Percentiles rank a stretch among this genome's conserved stretches.
Conservation (phyloP, 345 rosid genomes). For the Moricandia moricandioides region DNA sequence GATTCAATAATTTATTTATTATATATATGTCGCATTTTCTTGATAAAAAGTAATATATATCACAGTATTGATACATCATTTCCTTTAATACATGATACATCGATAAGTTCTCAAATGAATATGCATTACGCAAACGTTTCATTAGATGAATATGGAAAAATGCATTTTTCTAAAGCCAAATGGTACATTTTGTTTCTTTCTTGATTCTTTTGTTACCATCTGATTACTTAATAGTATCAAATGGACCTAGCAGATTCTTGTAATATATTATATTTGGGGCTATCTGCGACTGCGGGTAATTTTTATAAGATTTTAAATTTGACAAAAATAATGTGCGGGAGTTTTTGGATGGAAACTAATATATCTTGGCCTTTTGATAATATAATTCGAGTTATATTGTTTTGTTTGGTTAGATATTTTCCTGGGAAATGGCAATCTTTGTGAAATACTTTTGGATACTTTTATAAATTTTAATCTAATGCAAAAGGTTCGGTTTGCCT, state of each 20-base stretch:
- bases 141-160: slow-evolving; percentile 20
- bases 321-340: slow-evolving; percentile 4
- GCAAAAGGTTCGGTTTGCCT: slow-evolving; percentile 19
- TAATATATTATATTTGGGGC: slow-evolving; percentile 19
- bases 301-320: slow-evolving; percentile 7
- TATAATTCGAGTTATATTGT: background rate
- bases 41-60: background rate
- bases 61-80: slow-evolving; percentile 3
- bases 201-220: slow-evolving; percentile 16
- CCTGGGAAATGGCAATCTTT: background rate
- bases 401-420: background rate
- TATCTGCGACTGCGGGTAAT: slow-evolving; percentile 6
- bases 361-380: background rate
- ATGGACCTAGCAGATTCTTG: slow-evolving; percentile 34
- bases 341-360: slow-evolving; percentile 17
- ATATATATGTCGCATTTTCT: background rate
- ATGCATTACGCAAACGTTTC: background rate
- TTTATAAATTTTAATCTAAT: background rate
- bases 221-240: slow-evolving; percentile 12
- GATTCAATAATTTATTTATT: background rate
- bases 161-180: slow-evolving; percentile 8
- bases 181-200: slow-evolving; percentile 34
- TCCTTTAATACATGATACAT: slow-evolving; percentile 2
- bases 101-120: background rate
- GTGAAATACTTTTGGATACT: background rate